These are phyloP conservation scores for Lizonia empirigonia DNA, from an alignment of 2,329 filamentous ascomycete species.

Conservation along the genomic window DNA sequence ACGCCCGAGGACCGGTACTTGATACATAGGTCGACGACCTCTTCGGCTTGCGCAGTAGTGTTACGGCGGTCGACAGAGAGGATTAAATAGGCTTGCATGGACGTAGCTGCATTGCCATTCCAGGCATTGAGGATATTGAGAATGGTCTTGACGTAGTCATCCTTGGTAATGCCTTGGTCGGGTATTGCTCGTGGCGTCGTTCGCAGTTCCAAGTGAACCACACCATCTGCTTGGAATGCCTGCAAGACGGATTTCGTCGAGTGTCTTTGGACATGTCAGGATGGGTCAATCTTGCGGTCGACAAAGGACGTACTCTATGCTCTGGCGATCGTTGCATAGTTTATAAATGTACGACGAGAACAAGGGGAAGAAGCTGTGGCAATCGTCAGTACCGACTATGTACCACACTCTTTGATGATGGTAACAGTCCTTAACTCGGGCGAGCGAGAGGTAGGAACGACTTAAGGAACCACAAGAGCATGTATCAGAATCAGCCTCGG, in stretches of 20 bases:
- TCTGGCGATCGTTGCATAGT: constrained; percentile 67
- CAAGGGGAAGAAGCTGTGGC: constrained; percentile 70
- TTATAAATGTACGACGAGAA: constrained; percentile 82
- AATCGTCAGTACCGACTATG: constrained; percentile 23
- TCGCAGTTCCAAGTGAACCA: constrained; percentile 78
- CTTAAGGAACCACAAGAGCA: constrained; percentile 5
- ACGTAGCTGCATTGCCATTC: constrained; percentile 44
- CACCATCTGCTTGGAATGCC: constrained; percentile 70
- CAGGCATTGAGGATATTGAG: constrained; percentile 66
- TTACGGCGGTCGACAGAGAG: constrained; percentile 75
- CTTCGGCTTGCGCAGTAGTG: constrained; percentile 62
- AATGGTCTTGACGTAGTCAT: constrained; percentile 69
- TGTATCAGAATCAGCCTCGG: constrained; percentile 15
- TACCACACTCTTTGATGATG: no score
- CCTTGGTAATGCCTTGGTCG: constrained; percentile 60
- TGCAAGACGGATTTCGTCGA: constrained; percentile 66
- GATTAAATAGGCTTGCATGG: constrained; percentile 69
- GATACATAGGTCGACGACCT: constrained; percentile 68
- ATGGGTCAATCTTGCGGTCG: neutral
- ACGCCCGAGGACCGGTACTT: constrained; percentile 61
- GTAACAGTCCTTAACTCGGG: no score
- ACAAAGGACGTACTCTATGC: constrained; percentile 62
- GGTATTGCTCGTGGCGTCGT: constrained; percentile 74
- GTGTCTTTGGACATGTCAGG: constrained; percentile 47
- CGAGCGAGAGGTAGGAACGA: no score